phyloP scores from a whole-genome alignment of 345 rosid genomes.

The Rhizophora apiculata region DNA sequence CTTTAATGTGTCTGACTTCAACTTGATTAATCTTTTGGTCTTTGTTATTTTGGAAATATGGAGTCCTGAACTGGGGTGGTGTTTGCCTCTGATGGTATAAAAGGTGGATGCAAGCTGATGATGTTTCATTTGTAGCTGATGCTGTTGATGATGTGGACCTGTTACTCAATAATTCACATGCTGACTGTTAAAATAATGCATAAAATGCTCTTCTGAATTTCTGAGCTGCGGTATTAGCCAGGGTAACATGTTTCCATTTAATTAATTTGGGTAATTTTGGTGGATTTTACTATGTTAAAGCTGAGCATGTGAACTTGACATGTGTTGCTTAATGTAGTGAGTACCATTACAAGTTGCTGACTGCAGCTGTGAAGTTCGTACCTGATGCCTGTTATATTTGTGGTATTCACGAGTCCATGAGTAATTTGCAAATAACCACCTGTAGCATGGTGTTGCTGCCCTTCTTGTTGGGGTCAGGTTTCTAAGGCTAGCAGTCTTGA shows the following conservation, averaged over 20 bases:
- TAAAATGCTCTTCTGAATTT: conserved; percentile 32
- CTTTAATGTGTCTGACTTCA: conserved; percentile 29
- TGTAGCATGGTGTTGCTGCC: conserved; percentile 33
- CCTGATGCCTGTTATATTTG: conserved; percentile 35
- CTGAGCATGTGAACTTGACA: conserved; percentile 13
- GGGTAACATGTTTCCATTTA: conserved; percentile 27
- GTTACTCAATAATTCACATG: conserved; percentile 17
- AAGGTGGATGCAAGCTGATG: conserved; percentile 29
- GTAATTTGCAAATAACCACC: conserved; percentile 22
- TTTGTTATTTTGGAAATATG: conserved; percentile 27
- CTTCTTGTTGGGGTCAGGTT: conserved; percentile 6
- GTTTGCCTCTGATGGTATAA: conserved; percentile 35
- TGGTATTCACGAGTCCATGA: conserved; percentile 29
- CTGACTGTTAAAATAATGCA: conserved; percentile 17
- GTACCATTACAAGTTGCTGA: conserved; percentile 37
- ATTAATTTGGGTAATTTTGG: conserved; percentile 27
- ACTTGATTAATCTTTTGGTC: conserved; percentile 26
- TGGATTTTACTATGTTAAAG: conserved; percentile 15
- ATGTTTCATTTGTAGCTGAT: conserved; percentile 27
- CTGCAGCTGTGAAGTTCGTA: conserved; percentile 46
- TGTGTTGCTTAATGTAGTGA: conserved; percentile 43
- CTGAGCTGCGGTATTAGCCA: conserved; percentile 18
- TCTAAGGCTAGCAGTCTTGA: neutral
- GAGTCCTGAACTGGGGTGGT: conserved; percentile 27
- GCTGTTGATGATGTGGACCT: conserved; percentile 33